Conservation (phyloP, 2,329 filamentous ascomycete species). For the Nigrograna mackinnonii region DNA sequence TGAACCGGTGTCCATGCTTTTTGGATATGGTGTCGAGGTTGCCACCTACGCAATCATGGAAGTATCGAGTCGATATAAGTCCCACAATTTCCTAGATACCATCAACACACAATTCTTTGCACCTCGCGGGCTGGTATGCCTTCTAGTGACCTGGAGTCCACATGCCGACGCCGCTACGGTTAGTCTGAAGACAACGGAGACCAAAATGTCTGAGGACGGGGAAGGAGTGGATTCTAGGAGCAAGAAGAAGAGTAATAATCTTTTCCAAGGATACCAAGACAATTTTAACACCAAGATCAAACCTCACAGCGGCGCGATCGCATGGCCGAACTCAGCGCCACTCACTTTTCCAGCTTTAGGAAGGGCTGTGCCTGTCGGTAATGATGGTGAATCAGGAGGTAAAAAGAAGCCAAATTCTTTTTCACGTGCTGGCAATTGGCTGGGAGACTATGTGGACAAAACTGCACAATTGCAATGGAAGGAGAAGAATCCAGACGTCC, state of each 20-base stretch:
- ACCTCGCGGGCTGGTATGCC: slow-evolving; percentile 57
- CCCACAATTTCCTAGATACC: slow-evolving; percentile 59
- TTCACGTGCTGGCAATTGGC: not conserved
- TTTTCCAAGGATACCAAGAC: not conserved
- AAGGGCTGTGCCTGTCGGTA: too few relatives aligned
- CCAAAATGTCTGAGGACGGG: not conserved
- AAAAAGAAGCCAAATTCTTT: not conserved
- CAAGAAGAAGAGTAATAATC: not conserved
- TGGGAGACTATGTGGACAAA: not conserved
- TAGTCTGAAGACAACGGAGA: not conserved
- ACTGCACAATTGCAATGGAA: not conserved
- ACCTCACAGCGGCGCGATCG: not conserved
- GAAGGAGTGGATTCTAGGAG: too few relatives aligned
- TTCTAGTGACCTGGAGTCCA: slow-evolving; percentile 56
- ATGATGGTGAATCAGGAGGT: not conserved
- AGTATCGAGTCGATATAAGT: slow-evolving; percentile 26
- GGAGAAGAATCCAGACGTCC: not conserved
- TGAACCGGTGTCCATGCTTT: slow-evolving; percentile 4
- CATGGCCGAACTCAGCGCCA: not conserved
- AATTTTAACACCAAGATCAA: not conserved
- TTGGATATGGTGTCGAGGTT: slow-evolving; percentile 8
- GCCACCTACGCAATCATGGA: slow-evolving; percentile 29
- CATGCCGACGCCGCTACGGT: not conserved
- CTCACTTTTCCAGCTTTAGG: not conserved
- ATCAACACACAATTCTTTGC: slow-evolving; percentile 60